Percentiles rank a stretch among this genome's conserved stretches.
Evolutionary conservation across 441 rosid species (phyloP).

Genomic region (Corymbia citriodora): DNA sequence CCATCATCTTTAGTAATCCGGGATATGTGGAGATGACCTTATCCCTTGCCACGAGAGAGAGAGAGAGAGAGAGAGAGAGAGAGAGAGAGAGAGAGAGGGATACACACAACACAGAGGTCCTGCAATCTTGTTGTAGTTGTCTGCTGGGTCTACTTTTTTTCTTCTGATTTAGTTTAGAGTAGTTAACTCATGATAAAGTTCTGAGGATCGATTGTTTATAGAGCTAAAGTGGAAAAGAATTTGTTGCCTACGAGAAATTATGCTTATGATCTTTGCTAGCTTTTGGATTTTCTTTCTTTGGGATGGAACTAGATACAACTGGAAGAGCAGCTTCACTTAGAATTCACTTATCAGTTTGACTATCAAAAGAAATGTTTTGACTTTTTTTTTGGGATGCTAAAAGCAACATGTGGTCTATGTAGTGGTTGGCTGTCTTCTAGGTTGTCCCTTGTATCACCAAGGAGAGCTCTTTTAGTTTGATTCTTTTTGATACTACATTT

Average conservation of each 20-base stretch:
- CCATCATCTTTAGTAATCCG: neutral
- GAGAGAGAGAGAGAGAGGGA: fast-evolving
- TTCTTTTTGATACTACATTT: neutral
- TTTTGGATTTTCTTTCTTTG: neutral
- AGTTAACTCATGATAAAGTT: neutral
- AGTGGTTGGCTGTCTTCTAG: neutral
- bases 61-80: fast-evolving
- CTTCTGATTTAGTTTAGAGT: neutral
- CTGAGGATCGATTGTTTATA: neutral
- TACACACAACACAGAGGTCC: too few species aligned
- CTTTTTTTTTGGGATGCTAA: neutral
- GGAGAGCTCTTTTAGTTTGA: neutral
- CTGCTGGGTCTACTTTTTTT: neutral
- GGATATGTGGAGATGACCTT: neutral
- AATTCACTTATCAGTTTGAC: neutral
- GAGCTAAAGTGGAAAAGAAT: neutral
- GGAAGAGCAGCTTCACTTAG: neutral
- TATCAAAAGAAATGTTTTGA: neutral
- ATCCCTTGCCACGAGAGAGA: neutral
- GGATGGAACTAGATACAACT: neutral
- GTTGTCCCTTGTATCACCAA: neutral
- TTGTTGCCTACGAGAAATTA: neutral
- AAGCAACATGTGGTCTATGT: neutral
- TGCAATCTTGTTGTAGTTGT: neutral
- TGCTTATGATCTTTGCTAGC: neutral